Base-by-base conservation (phyloP, 352 stramenopile species). In the Pythium aquatile region DNA sequence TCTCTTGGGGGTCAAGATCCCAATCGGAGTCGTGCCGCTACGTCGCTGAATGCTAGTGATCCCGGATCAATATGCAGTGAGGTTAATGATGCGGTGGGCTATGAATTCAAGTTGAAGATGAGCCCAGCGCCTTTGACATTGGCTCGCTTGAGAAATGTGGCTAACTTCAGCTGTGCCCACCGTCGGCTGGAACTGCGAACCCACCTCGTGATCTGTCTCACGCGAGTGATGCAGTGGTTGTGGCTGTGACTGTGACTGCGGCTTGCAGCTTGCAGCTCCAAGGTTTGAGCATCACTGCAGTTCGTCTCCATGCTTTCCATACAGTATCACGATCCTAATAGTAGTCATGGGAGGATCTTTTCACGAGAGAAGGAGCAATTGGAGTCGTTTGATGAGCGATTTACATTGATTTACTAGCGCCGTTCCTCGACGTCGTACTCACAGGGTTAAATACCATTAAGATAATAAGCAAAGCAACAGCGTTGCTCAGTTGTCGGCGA, bases 401-500 rank as follows among this genome's bases (percentile, higher is more conserved):
- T 47, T 24, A 24, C 39, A 47, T 47, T 47, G 14, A 47, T 47
- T 47, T 47, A 47, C 39, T 47, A 24, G 39, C 39, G 39, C 8
- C 39, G 13, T 47, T 47, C 14, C 39, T 47, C 32, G 32, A 46
- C 44, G 9, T n/a, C 16, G 29, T 29, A 39, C 29, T 24, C 20
- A 24, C 20, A 24, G 24, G 33, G 37, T 24, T 44, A 62, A 47
- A 61, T 51, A 52, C 14, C 20, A 52, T 51, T 20, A 5, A 51
- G 33, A 46, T 28, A 35, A 30, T 54, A 30, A 26, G 20, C 20
- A 24, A 24, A 24, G 20, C 20, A 24, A 24, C 20, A 1, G 26
- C 10, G 44, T n/a, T 8, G 16, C 39, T 69, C 14, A 69, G 63
- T 64, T 60, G 28, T 69, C 63, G 20, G 63, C 63, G 46, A 69